Evolutionary conservation across 2,329 filamentous ascomycete species (phyloP), one percentile per base, ranked within the genome.

Genomic region (Arthrobotrys entomopaga): DNA sequence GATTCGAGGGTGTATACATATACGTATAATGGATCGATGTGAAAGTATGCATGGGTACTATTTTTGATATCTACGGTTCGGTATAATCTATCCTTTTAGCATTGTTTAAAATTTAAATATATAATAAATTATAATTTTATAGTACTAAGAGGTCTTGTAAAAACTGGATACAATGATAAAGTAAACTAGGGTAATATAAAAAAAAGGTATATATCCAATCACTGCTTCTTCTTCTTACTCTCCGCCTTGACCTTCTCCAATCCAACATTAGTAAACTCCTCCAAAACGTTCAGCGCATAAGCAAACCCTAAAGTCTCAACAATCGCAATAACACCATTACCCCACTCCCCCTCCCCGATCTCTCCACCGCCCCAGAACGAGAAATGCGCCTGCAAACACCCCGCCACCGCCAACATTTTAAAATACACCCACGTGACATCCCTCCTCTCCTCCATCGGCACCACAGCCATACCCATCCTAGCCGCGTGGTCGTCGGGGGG

Each of bases 361-460:
- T 46, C 59, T 19, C 15, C 64, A 3, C 43, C 64, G 7, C 43
- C 64, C 20, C 20, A 67, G 13, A 67, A 67, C 4, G 54, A 58
- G 59, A 67, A 67, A 48, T 67, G 64, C 8, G 64, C 64, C 26
- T 67, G 64, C 7, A 60, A 11, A 5, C 11, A 22, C 20, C 34
- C 64, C 15, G 64, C 64, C 34, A 60, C 16, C 1, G 59, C 4
- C 38, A 59, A 4, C 8, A 67, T 16, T 16, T 46, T 48, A 15
- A 67, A 16, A 60, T 67, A 67, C 40, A 29, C 64, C 11, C 20
- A 20, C 3, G 54, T 67, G 20, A 59, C 10, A 67, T 67, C 54
- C 34, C 22, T 67, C 54, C 46, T 59, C 38, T 48, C 13, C 8
- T 52, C 43, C 19, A 53, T 29, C 11, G 54, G 43, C 15, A 34